Evolutionary conservation across 2,329 filamentous ascomycete species (phyloP), one percentile per base, ranked within the genome.

Genomic region (Emericellopsis atlantica): DNA sequence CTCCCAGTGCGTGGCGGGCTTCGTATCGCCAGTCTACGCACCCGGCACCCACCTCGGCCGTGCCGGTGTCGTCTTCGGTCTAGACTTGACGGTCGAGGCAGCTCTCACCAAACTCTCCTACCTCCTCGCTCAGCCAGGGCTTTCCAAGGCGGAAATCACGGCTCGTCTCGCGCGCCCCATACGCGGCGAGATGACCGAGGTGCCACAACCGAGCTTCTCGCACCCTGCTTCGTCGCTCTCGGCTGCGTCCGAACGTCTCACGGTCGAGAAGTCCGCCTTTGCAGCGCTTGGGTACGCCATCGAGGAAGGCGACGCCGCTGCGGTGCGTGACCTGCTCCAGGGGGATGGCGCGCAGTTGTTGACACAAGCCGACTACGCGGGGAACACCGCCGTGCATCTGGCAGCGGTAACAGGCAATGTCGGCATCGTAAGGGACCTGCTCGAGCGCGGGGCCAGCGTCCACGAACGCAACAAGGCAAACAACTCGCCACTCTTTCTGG

Each of bases 51-150:
- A 82, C 33, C 74, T 95, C 15, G 86, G 85, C 32, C 74, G 80
- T 41, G 85, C 85, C 3, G 89, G 89, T 29, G 86, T 95, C 38
- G 85, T 94, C 26, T 89, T 92, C 48, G 89, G 89, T 6, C 76
- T 89, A 49, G 88, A 94, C 54, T 72, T 95, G 62, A 95, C 89
- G 0, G 84, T 84, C 18, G 89, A 95, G 64, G 89, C 86, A 3
- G 89, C 89, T 6, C 74, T 95, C 49, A 92, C 89, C 16, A 95
- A 95, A 60, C 72, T 95, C 23, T 85, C 86, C 2, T 94, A 93
- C 57, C 73, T 95, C 4, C 72, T 95, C 15, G 83, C 84, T 5
- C 58, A 72, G 4, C 78, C 82, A 1, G 70, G 68, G 26, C 66
- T 83, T n/a, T 70, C 73, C 0, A 69, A 74, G 7, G 66, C 72